Conservation (phyloP, 768 basidiomycete species). For the Termitomyces sp. region DNA sequence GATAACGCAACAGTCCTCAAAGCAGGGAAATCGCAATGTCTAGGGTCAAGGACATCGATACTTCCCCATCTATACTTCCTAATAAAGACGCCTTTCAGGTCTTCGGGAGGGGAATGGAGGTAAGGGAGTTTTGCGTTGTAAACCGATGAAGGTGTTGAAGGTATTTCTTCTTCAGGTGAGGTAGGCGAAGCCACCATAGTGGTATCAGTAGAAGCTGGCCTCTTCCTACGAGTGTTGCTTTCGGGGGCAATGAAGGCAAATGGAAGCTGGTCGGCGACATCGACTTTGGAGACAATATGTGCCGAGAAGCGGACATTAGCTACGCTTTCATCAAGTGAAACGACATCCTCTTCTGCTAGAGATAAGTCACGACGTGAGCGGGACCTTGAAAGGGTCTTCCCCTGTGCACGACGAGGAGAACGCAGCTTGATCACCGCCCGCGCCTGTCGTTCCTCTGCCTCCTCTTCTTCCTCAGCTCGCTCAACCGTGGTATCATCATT, state of each 20-base stretch:
- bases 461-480: constrained; percentile 36
- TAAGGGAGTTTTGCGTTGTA: constrained; percentile 32
- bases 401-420: constrained; percentile 35
- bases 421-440: constrained; percentile 78
- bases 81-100: constrained; percentile 69
- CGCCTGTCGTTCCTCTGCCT: constrained; percentile 48
- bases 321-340: constrained; percentile 63
- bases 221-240: constrained; percentile 34
- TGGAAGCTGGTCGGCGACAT: constrained; percentile 56
- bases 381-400: constrained; percentile 51
- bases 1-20: constrained; percentile 80
- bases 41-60: constrained; percentile 79
- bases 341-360: constrained; percentile 49
- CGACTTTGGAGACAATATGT: constrained; percentile 53
- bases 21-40: constrained; percentile 84
- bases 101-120: constrained; percentile 53
- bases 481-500: constrained; percentile 20
- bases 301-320: constrained; percentile 78
- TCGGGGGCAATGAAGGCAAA: constrained; percentile 82
- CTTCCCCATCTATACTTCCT: constrained; percentile 86
- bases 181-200: constrained; percentile 20
- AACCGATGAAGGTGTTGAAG: constrained; percentile 31
- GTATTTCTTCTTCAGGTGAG: constrained; percentile 36
- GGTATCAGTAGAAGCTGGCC: constrained; percentile 26
- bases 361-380: constrained; percentile 69